A percentile compares a stretch with the other conserved stretches of the same genome.
Conservation (phyloP, 257 asterid species). For the Solanum habrochaites region DNA sequence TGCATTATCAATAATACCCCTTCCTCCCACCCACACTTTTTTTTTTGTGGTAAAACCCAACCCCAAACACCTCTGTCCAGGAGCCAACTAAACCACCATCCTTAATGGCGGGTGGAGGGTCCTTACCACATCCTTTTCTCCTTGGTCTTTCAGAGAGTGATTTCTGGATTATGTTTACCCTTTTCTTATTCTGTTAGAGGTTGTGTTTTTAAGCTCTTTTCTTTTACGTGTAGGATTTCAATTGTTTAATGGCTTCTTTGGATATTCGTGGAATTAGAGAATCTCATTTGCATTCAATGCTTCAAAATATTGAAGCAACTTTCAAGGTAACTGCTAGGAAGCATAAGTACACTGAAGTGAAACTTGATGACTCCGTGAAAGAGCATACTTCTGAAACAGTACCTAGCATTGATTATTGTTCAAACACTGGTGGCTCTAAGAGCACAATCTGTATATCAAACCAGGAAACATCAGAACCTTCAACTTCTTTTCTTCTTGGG, state of each 20-base stretch:
- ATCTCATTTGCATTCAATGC: slow-evolving; percentile 62
- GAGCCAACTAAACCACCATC: not conserved
- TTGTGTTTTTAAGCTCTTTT: not conserved
- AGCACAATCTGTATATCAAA: slow-evolving; percentile 1
- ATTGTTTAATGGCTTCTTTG: slow-evolving; percentile 61
- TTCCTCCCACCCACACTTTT: not conserved
- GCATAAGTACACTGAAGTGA: not conserved
- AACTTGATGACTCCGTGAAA: slow-evolving; percentile 7
- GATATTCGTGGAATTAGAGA: slow-evolving; percentile 86
- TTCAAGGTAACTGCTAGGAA: slow-evolving; percentile 41
- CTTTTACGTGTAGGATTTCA: slow-evolving; percentile 42
- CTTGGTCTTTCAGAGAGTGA: not conserved
- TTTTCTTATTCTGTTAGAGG: not conserved
- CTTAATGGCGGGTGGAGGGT: not conserved
- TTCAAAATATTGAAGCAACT: slow-evolving; percentile 54
- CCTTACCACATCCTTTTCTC: not conserved
- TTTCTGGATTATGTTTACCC: not conserved
- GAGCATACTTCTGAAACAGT: slow-evolving; percentile 17
- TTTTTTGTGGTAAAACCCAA: not conserved
- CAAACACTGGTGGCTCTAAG: slow-evolving; percentile 9
- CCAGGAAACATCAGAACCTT: slow-evolving; percentile 12
- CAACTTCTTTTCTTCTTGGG: slow-evolving; percentile 16
- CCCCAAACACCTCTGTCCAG: not conserved
- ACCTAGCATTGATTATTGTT: slow-evolving; percentile 5
- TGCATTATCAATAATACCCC: not conserved